Percentiles rank a stretch among this genome's conserved stretches.
Evolutionary conservation across 768 basidiomycete genomes (phyloP).

Genomic region (Russula virescens): DNA sequence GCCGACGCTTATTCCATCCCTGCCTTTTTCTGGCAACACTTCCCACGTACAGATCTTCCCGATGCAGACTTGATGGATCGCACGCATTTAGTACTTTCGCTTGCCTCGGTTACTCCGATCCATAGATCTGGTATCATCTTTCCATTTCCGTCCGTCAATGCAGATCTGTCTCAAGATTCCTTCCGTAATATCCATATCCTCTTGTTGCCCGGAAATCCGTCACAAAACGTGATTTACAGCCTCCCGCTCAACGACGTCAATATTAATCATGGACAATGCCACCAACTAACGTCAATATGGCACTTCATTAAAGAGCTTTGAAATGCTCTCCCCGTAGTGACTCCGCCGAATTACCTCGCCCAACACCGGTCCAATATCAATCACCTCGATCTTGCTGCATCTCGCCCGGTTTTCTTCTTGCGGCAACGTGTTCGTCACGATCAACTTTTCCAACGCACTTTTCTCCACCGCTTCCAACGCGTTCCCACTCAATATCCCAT

Average conservation of each 20-base stretch:
- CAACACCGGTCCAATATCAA: conserved; percentile 91
- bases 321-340: conserved; percentile 95
- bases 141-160: not conserved
- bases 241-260: conserved; percentile 2
- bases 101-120: not conserved
- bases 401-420: conserved; percentile 68
- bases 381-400: conserved; percentile 82
- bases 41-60: conserved; percentile 18
- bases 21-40: not conserved
- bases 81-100: conserved; percentile 8
- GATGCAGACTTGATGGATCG: conserved; percentile 16
- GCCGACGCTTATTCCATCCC: conserved; percentile 19
- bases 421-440: conserved; percentile 97
- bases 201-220: too few relatives aligned
- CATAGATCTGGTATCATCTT: not conserved
- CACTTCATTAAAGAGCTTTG: conserved; percentile 83
- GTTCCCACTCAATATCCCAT: conserved; percentile 90
- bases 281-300: conserved; percentile 52
- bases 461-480: conserved; percentile 69
- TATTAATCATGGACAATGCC: not conserved
- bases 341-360: conserved; percentile 95
- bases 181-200: not conserved
- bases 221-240: not conserved
- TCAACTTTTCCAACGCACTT: conserved; percentile 83
- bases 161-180: conserved; percentile 6